Evolutionary conservation across 1,284 basidiomycete genomes (phyloP).

Genomic region (Rhodotorula sp.): DNA sequence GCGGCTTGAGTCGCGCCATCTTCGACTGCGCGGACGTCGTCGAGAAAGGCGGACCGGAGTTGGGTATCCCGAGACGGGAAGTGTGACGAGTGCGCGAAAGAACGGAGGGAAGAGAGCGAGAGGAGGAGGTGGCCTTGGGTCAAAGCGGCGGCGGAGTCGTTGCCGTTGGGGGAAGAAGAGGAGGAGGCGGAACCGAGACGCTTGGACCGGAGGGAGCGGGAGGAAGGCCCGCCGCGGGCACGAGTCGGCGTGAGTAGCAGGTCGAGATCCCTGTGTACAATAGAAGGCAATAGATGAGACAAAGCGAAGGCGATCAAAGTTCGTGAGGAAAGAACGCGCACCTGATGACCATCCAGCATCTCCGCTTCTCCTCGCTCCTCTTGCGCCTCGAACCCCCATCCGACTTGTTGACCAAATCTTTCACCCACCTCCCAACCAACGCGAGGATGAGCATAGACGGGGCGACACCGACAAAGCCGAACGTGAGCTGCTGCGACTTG

Average conservation of each 20-base stretch:
- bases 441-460: constrained; percentile 74
- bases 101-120: constrained; percentile 49
- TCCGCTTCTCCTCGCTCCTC: constrained; percentile 50
- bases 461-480: constrained; percentile 94
- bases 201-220: not conserved
- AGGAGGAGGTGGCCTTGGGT: constrained; percentile 55
- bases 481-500: constrained; percentile 91
- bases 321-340: constrained; percentile 17
- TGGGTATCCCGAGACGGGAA: constrained; percentile 48
- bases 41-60: constrained; percentile 71
- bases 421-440: constrained; percentile 56
- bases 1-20: constrained; percentile 21
- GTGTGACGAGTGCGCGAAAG: constrained; percentile 47
- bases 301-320: no score
- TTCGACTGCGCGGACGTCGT: constrained; percentile 61
- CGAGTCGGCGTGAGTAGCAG: constrained; percentile 45
- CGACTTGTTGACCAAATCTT: constrained; percentile 30
- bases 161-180: constrained; percentile 39
- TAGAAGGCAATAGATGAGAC: no score
- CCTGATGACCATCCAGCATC: constrained; percentile 51
- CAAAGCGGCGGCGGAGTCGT: constrained; percentile 44
- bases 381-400: constrained; percentile 41
- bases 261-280: constrained; percentile 44
- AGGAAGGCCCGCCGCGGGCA: not conserved
- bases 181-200: not conserved